Evolutionary conservation across 75 land plant species (phyloP).

Genomic region (Azolla pinnata): DNA sequence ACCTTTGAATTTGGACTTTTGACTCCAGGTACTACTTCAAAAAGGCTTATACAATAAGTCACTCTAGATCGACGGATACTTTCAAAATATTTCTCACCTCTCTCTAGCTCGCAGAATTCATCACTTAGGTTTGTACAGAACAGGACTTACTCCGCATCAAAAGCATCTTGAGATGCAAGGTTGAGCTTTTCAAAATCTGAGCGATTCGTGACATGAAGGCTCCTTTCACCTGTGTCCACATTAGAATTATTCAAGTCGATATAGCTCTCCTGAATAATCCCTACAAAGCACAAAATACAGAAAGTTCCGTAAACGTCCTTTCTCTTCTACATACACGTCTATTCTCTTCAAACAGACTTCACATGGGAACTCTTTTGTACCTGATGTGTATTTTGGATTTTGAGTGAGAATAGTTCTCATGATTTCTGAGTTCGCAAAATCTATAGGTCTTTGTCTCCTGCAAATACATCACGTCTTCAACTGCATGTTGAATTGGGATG

Average conservation of each 20-base stretch:
- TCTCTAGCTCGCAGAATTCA: no score
- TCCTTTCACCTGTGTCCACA: no score
- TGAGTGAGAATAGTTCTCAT: slow-evolving; percentile 31
- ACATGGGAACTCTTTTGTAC: background rate
- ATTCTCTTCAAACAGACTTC: background rate
- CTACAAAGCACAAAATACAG: no score
- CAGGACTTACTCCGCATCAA: background rate
- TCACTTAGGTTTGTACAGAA: no score
- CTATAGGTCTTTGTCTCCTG: slow-evolving; percentile 50
- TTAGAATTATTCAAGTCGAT: no score
- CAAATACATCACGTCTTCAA: background rate
- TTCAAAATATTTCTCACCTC: no score
- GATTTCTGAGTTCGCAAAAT: slow-evolving; percentile 39
- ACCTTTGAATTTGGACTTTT: no score
- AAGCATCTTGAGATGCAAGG: background rate
- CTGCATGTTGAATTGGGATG: background rate
- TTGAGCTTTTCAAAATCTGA: background rate
- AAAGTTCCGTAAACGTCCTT: no score
- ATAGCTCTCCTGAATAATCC: no score
- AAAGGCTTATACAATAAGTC: no score
- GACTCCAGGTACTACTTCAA: no score
- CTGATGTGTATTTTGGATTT: background rate
- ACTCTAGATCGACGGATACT: no score
- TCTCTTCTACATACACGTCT: background rate
- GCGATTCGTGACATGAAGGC: background rate